These are phyloP conservation scores for Thermoascus crustaceus DNA, from an alignment of 2,329 filamentous ascomycete genomes.

Conservation along the genomic window DNA sequence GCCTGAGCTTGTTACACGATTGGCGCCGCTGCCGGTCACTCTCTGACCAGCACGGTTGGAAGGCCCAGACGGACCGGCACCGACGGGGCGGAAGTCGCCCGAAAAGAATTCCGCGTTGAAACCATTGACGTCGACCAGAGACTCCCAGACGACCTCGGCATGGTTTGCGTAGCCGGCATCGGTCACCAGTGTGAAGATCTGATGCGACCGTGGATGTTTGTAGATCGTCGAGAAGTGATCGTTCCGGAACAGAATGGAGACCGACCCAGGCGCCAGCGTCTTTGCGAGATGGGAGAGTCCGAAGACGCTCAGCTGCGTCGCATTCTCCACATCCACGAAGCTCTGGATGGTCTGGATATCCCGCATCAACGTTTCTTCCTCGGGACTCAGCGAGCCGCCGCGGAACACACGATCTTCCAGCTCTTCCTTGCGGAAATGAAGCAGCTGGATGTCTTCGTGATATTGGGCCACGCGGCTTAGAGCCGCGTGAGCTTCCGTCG, in stretches of 20 bases:
- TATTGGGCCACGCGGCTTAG: constrained; percentile 68
- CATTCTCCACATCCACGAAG: constrained; percentile 63
- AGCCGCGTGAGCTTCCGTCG: constrained; percentile 59
- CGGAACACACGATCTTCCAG: constrained; percentile 67
- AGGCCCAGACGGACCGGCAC: constrained; percentile 41
- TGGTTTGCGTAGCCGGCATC: constrained; percentile 84
- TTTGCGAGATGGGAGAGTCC: constrained; percentile 68
- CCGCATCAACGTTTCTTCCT: constrained; percentile 72
- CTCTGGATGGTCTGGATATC: constrained; percentile 78
- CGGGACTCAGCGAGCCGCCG: constrained; percentile 51
- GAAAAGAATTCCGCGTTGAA: constrained; percentile 75
- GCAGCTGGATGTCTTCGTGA: constrained; percentile 85
- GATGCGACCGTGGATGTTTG: constrained; percentile 68
- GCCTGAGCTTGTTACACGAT: constrained; percentile 4
- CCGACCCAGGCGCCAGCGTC: constrained; percentile 63
- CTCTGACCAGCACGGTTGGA: constrained; percentile 21
- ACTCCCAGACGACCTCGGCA: constrained; percentile 94
- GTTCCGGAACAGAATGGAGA: constrained; percentile 91
- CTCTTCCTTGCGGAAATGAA: constrained; percentile 83
- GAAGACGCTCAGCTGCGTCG: constrained; percentile 78
- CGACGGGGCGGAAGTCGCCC: constrained; percentile 82
- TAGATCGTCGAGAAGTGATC: constrained; percentile 95
- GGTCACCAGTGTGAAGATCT: constrained; percentile 78
- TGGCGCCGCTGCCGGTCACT: constrained; percentile 18
- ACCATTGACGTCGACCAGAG: constrained; percentile 78